Conservation (phyloP, 306 rosid species). For the Fragaria iinumae region DNA sequence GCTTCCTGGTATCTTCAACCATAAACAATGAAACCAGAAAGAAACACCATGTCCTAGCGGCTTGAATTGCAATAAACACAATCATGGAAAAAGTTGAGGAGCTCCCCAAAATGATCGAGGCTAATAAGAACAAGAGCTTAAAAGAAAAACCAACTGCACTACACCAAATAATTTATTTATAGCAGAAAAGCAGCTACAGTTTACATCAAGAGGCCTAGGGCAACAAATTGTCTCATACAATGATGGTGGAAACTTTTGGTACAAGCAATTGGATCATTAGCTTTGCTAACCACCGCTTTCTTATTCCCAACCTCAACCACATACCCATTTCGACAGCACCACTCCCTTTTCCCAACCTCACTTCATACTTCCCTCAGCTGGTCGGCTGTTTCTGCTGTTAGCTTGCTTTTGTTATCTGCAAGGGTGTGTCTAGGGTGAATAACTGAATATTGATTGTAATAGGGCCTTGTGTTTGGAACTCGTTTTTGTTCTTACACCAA, state of each 20-base stretch:
- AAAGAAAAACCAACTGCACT: constrained; percentile 8
- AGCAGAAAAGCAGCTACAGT: background rate
- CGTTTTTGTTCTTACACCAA: too few species aligned
- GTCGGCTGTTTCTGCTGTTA: too few species aligned
- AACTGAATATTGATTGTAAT: too few species aligned
- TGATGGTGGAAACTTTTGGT: background rate
- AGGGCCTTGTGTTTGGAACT: too few species aligned
- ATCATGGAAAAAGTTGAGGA: constrained; percentile 43
- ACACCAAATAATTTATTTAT: constrained; percentile 4
- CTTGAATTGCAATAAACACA: constrained; percentile 31
- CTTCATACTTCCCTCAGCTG: too few species aligned
- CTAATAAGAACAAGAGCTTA: constrained; percentile 7
- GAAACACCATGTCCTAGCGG: background rate
- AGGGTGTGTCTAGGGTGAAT: too few species aligned
- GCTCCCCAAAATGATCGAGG: background rate
- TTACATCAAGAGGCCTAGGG: background rate
- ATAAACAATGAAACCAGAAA: constrained; percentile 19
- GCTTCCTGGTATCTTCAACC: constrained; percentile 1
- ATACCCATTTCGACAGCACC: too few species aligned
- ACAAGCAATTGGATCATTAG: background rate
- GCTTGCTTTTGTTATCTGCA: too few species aligned
- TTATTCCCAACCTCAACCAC: too few species aligned
- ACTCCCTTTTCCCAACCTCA: too few species aligned
- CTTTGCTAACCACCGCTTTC: background rate
- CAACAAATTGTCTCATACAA: background rate